These are phyloP conservation scores for Chlamydomonas sphaeroides DNA, from an alignment of 139 green algal species.

Conservation along the genomic window DNA sequence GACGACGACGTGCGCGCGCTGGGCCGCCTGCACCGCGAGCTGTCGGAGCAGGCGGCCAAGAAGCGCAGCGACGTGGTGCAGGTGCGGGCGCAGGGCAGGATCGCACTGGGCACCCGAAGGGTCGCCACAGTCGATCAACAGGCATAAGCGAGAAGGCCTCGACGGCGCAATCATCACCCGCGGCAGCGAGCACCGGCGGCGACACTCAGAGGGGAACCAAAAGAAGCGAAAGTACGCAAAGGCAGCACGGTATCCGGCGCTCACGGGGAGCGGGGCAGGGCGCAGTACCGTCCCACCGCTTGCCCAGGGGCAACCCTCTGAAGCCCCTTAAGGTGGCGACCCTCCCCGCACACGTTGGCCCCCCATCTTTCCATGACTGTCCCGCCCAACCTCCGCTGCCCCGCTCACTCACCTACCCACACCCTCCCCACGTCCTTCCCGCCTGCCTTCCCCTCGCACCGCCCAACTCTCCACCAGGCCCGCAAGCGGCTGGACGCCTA, in stretches of 20 bases:
- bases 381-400: neutral
- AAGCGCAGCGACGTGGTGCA: neutral
- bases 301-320: too few relatives aligned
- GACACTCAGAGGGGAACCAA: too few relatives aligned
- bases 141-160: too few relatives aligned
- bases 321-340: too few relatives aligned
- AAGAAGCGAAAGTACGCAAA: too few relatives aligned
- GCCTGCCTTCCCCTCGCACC: too few relatives aligned
- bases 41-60: neutral
- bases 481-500: slow-evolving; percentile 13
- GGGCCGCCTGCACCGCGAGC: slow-evolving; percentile 1
- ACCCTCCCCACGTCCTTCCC: neutral
- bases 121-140: neutral
- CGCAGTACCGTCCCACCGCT: too few relatives aligned
- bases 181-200: too few relatives aligned
- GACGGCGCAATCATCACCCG: too few relatives aligned
- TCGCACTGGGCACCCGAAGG: neutral
- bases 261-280: too few relatives aligned
- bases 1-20: slow-evolving; percentile 17
- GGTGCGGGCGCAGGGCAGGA: neutral
- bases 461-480: neutral
- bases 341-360: too few relatives aligned
- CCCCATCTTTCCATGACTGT: neutral
- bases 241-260: too few relatives aligned
- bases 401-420: neutral